Evolutionary conservation across 805 yeast species (phyloP), one percentile per base, ranked within the genome.

Genomic region (Candida maltosa): DNA sequence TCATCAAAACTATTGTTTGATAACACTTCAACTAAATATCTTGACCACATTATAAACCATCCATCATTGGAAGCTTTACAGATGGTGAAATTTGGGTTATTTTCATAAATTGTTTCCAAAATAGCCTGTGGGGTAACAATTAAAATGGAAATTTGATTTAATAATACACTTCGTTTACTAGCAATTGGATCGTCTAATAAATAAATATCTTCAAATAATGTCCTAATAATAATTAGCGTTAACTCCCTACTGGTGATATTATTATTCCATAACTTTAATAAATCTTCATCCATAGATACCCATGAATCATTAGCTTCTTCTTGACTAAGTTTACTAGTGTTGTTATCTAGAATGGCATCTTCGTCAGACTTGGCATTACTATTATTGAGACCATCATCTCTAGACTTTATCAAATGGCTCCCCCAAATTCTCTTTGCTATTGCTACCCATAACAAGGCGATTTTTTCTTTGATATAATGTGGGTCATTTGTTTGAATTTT

Each of bases 391-490:
- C 36, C 38, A 26, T 38, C 40, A 22, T 32, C 35, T 28, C 28
- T 24, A 26, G 46, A 34, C 41, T 61, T 64, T 16, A 63, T 69
- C n/a, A 84, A 59, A 40, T 75, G 78, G 25, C 76, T 68, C 12
- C 97, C 96, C 98, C 98, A 93, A 20, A 80, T 73, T 38, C 95
- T 72, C 52, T 93, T 93, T 8, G 96, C 95, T 6, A 93, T 68
- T 27, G 85, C 82, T 1, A 86, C 96, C 97, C 97, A 89, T 17
- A 93, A 61, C 44, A 77, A 83, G 10, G 97, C 95, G 26, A 89
- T 53, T 58, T 93, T 93, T 54, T 89, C 97, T 51, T 82, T 86
- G 38, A 93, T 70, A 50, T 82, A 94, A 56, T 87, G 91, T 5
- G 97, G 96, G 55, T 91, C 97, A 16, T 62, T 57, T n/a, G 62